Evolutionary conservation across 1,139 yeast genomes (phyloP).

Genomic region (Komagataea norvegica): DNA sequence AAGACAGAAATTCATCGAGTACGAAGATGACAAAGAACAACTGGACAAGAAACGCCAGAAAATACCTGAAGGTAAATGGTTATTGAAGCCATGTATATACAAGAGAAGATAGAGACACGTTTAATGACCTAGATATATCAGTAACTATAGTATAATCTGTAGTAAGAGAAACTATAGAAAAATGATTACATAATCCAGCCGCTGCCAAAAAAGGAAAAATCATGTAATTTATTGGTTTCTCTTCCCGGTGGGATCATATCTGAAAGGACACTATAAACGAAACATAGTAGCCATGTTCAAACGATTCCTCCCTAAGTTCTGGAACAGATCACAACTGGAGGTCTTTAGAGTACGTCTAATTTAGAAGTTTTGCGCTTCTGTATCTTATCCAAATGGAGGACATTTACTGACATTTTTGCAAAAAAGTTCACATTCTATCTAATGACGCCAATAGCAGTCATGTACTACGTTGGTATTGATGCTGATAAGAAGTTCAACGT

Average conservation of each 20-base stretch:
- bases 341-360: slow-evolving; percentile 54
- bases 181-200: no score
- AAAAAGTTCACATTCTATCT: slow-evolving; percentile 75
- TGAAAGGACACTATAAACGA: no score
- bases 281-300: no score
- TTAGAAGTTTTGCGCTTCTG: not conserved
- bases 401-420: slow-evolving; percentile 6
- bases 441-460: slow-evolving; percentile 78
- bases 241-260: no score
- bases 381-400: not conserved
- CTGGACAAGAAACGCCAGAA: slow-evolving; percentile 51
- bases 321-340: slow-evolving; percentile 57
- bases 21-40: slow-evolving; percentile 55
- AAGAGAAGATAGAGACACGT: slow-evolving; percentile 78
- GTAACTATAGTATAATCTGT: no score
- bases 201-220: no score
- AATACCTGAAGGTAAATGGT: slow-evolving; percentile 78
- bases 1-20: slow-evolving; percentile 68
- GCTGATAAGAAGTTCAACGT: slow-evolving; percentile 84
- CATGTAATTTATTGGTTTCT: no score
- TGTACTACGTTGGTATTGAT: slow-evolving; percentile 89
- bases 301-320: slow-evolving; percentile 25
- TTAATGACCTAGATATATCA: no score
- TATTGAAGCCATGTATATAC: slow-evolving; percentile 91
- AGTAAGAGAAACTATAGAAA: no score